Conservation (phyloP, 805 yeast species). For the Lipomyces yamadae region DNA sequence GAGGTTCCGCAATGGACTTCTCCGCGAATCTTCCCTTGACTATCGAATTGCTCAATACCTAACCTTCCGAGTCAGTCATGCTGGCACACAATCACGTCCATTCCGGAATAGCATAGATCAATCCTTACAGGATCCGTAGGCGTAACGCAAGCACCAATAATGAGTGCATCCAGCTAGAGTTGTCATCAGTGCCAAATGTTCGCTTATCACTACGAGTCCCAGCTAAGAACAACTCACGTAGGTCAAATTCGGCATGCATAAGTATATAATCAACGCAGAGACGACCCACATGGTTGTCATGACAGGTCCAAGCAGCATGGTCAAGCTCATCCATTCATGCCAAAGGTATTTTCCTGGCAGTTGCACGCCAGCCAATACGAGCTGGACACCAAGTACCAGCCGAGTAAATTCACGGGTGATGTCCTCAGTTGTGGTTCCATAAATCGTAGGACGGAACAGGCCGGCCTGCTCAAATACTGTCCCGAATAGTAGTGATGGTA, state of each 20-base stretch:
- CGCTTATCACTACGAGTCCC: not conserved
- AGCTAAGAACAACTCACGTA: constrained; percentile 38
- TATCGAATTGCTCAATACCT: constrained; percentile 63
- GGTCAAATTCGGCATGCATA: constrained; percentile 60
- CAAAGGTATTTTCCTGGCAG: constrained; percentile 69
- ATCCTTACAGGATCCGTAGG: constrained; percentile 73
- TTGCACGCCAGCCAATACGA: constrained; percentile 74
- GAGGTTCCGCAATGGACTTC: constrained; percentile 62
- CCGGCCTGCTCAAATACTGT: constrained; percentile 59
- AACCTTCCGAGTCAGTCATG: not conserved
- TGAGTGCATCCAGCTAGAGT: constrained; percentile 51
- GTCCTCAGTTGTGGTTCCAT: constrained; percentile 52
- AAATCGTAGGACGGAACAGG: constrained; percentile 61
- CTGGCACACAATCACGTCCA: not conserved
- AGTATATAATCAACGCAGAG: constrained; percentile 66
- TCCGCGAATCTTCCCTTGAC: constrained; percentile 74
- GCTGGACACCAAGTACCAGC: constrained; percentile 70
- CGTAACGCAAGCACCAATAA: constrained; percentile 72
- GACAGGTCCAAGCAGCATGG: constrained; percentile 65
- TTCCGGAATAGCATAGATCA: not conserved
- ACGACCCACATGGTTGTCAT: constrained; percentile 75
- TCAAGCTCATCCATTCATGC: constrained; percentile 62
- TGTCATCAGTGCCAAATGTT: constrained; percentile 42
- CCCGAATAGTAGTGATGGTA: constrained; percentile 68
- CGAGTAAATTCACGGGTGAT: constrained; percentile 65